A percentile compares a stretch with the other conserved stretches of the same genome.
Conservation (phyloP, 2,329 filamentous ascomycete genomes). For the Aureobasidium sp. region DNA sequence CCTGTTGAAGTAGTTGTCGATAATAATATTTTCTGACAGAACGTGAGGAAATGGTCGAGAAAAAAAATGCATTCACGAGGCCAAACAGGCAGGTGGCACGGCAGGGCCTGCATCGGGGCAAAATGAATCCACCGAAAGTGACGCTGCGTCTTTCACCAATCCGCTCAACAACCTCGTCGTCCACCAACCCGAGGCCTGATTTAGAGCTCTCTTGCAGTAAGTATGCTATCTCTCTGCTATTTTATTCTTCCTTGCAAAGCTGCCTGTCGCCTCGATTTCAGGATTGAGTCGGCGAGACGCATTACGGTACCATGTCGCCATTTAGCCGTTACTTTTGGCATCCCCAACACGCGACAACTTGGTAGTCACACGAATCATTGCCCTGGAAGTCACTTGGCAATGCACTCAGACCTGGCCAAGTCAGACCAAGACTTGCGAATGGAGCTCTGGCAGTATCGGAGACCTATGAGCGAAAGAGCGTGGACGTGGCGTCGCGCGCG, state of each 20-base stretch:
- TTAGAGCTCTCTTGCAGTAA: neutral
- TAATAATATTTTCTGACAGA: neutral
- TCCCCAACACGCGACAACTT: neutral
- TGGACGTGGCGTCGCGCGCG: neutral
- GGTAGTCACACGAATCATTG: neutral
- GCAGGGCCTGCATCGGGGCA: neutral
- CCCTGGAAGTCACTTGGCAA: neutral
- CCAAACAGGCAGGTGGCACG: neutral
- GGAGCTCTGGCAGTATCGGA: too few relatives aligned
- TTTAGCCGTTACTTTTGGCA: neutral
- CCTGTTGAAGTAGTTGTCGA: neutral
- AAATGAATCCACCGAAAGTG: neutral
- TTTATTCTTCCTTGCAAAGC: neutral
- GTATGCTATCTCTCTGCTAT: neutral
- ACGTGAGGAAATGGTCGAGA: neutral
- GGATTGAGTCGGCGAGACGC: neutral
- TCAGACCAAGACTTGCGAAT: neutral
- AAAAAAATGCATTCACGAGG: neutral
- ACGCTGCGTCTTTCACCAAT: neutral
- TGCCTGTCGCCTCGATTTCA: neutral
- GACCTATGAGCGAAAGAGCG: neutral
- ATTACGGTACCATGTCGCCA: neutral
- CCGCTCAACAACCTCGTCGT: neutral
- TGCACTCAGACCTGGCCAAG: neutral
- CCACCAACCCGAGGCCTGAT: neutral